Percentiles rank a stretch among this genome's conserved stretches.
Conservation (phyloP, 2,329 filamentous ascomycete species). For the Uncinocarpus reesii region DNA sequence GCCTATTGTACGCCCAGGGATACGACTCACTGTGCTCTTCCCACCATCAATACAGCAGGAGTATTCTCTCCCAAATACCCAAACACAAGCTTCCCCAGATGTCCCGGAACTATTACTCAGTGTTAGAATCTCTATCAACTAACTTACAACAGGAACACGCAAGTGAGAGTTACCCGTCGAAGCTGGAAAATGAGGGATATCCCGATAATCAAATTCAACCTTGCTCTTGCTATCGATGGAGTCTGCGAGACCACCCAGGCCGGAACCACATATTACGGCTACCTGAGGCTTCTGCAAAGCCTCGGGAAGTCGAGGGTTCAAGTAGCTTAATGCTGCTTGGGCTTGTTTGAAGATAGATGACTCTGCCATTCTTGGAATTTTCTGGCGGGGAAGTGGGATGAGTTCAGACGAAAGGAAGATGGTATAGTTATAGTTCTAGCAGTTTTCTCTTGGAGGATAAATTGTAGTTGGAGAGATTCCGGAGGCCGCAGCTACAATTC, state of each 20-base stretch:
- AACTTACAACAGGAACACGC: not conserved
- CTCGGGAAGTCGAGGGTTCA: constrained; percentile 42
- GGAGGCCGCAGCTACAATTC: too few species aligned
- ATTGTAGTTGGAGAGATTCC: too few species aligned
- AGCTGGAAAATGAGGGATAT: constrained; percentile 52
- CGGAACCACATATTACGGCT: constrained; percentile 56
- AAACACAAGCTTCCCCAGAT: constrained; percentile 57
- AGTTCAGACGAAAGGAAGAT: not conserved
- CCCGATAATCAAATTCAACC: constrained; percentile 45
- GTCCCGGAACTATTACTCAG: constrained; percentile 41
- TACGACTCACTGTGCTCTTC: constrained; percentile 51
- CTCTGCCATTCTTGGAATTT: constrained; percentile 10
- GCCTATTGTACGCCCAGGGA: not conserved
- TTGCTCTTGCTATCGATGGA: constrained; percentile 33
- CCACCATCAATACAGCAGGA: constrained; percentile 54
- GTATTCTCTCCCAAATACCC: constrained; percentile 47
- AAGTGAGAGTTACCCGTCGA: constrained; percentile 43
- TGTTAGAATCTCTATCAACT: not conserved
- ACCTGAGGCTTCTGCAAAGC: constrained; percentile 45
- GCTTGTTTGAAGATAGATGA: constrained; percentile 20
- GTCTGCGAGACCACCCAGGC: constrained; percentile 50
- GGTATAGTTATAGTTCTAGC: too few species aligned
- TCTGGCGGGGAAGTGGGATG: not conserved
- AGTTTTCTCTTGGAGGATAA: too few species aligned
- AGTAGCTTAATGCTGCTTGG: constrained; percentile 42